These are phyloP conservation scores for Taphrina wiesneri DNA, from an alignment of 1,139 yeast genomes.

Conservation along the genomic window DNA sequence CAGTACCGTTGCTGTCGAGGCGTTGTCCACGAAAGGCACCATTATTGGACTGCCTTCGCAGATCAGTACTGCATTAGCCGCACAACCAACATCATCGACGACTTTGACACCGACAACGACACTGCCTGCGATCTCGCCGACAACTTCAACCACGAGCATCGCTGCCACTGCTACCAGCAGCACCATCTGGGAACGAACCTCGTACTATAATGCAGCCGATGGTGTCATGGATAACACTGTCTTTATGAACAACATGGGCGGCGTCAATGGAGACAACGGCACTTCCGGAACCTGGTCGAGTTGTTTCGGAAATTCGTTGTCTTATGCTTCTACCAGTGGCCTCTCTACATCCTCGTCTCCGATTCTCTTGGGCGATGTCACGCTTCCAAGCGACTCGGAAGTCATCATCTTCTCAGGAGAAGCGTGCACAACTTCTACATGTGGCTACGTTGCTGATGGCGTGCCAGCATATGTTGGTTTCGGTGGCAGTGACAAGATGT, in stretches of 20 bases:
- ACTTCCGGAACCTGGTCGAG: conserved; percentile 76
- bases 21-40: conserved; percentile 42
- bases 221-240: conserved; percentile 68
- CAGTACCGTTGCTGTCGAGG: conserved; percentile 38
- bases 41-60: conserved; percentile 36
- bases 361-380: conserved; percentile 61
- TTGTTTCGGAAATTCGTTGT: conserved; percentile 84
- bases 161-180: conserved; percentile 42
- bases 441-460: conserved; percentile 84
- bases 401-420: conserved; percentile 71
- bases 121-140: conserved; percentile 40
- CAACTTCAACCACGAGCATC: conserved; percentile 43
- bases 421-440: conserved; percentile 62
- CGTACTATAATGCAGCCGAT: conserved; percentile 64
- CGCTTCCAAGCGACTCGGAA: conserved; percentile 72
- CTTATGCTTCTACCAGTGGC: conserved; percentile 78
- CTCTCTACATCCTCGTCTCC: conserved; percentile 62
- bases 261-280: conserved; percentile 54
- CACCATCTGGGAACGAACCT: conserved; percentile 65
- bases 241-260: conserved; percentile 81
- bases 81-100: conserved; percentile 34
- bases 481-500: conserved; percentile 67
- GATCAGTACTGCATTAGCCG: conserved; percentile 3
- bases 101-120: conserved; percentile 38
- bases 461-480: conserved; percentile 94